Conservation (phyloP, 2,329 filamentous ascomycete genomes). For the Cercospora zeae-maydis region DNA sequence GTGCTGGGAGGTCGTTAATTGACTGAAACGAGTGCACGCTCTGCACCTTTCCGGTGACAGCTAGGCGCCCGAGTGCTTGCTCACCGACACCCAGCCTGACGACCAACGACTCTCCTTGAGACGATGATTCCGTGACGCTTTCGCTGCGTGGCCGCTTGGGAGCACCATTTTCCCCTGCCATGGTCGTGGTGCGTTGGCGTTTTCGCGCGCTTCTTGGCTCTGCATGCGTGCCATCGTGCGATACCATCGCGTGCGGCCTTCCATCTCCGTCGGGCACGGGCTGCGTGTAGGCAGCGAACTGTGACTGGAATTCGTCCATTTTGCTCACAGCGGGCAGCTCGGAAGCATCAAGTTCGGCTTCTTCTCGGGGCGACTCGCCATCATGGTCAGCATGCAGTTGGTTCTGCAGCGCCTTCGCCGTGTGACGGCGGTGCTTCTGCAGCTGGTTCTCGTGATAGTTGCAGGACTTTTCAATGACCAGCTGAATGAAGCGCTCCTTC, state of each 20-base stretch:
- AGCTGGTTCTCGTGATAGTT: slow-evolving; percentile 22
- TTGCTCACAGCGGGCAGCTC: slow-evolving; percentile 8
- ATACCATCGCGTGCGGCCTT: slow-evolving; percentile 4
- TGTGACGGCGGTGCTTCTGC: slow-evolving; percentile 16
- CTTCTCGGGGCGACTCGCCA: not conserved
- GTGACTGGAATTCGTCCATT: slow-evolving; percentile 11
- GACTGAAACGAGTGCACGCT: slow-evolving; percentile 6
- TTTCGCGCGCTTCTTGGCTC: slow-evolving; percentile 1
- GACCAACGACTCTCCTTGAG: slow-evolving; percentile 11
- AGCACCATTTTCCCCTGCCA: not conserved
- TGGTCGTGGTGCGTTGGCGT: not conserved
- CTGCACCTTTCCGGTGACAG: slow-evolving; percentile 3
- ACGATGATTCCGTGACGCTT: slow-evolving; percentile 7
- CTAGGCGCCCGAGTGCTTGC: slow-evolving; percentile 6
- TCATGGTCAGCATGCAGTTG: slow-evolving; percentile 6
- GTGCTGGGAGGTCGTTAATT: slow-evolving; percentile 1
- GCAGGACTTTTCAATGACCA: slow-evolving; percentile 21
- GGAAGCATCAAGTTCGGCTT: not conserved
- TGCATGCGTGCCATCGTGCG: slow-evolving; percentile 5
- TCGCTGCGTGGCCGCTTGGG: slow-evolving; percentile 15
- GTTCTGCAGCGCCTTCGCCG: slow-evolving; percentile 9
- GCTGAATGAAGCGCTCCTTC: slow-evolving; percentile 16
- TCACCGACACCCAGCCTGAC: slow-evolving; percentile 14
- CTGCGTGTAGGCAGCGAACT: slow-evolving; percentile 16
- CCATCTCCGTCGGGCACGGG: slow-evolving; percentile 10